These are phyloP conservation scores for Colletotrichum godetiae DNA, from an alignment of 2,329 filamentous ascomycete species.

Conservation along the genomic window DNA sequence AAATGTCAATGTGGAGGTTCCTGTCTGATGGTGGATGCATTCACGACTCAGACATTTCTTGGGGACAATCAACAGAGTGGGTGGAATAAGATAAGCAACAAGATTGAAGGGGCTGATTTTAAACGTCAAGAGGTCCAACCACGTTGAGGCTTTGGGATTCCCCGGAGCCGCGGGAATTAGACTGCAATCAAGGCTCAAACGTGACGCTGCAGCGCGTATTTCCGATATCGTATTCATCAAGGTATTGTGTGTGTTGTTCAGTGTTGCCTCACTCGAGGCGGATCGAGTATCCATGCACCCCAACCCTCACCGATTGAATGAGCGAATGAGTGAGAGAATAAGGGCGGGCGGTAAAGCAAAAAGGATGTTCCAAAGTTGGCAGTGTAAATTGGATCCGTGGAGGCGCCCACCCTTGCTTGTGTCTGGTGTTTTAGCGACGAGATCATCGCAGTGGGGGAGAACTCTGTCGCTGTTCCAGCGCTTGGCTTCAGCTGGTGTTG, in stretches of 20 bases:
- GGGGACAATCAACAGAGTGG: constrained; percentile 18
- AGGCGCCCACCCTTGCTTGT: background rate
- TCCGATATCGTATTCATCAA: background rate
- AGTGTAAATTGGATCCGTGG: background rate
- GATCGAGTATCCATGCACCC: background rate
- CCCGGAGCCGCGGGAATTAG: background rate
- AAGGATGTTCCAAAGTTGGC: constrained; percentile 13
- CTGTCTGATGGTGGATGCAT: constrained; percentile 19
- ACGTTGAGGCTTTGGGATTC: background rate
- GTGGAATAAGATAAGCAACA: constrained; percentile 16
- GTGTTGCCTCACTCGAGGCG: background rate
- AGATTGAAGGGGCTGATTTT: constrained; percentile 22
- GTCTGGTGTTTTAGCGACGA: constrained; percentile 9
- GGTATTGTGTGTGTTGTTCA: background rate
- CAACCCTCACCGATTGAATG: background rate
- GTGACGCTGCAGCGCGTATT: background rate
- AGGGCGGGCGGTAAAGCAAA: background rate
- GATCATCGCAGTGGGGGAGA: constrained; percentile 20
- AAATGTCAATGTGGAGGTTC: background rate
- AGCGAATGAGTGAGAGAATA: background rate
- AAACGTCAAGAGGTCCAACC: constrained; percentile 2
- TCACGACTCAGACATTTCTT: constrained; percentile 27
- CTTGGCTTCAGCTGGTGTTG: background rate
- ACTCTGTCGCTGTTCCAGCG: constrained; percentile 8
- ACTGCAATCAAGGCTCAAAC: background rate